Conservation (phyloP, 73 alveolate species). For the Symbiodinium pilosum region DNA sequence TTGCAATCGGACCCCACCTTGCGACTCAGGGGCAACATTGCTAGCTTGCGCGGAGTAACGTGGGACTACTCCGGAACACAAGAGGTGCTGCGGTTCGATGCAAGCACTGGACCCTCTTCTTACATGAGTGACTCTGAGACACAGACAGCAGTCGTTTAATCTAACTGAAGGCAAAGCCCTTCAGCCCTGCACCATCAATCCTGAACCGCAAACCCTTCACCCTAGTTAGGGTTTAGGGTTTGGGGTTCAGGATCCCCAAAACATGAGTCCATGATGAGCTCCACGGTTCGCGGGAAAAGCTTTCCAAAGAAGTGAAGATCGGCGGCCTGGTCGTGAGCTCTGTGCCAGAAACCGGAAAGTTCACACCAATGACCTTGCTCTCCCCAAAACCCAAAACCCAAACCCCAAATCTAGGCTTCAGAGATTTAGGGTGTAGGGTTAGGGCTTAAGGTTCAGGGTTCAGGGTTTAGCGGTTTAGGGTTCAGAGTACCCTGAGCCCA, state of each 20-base stretch:
- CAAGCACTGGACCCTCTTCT: too few relatives aligned
- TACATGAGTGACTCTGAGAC: too few relatives aligned
- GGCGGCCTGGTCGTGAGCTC: background rate
- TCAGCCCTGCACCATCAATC: background rate
- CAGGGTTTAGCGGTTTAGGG: background rate
- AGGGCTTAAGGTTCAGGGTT: background rate
- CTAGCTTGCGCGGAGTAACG: too few relatives aligned
- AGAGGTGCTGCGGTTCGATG: too few relatives aligned
- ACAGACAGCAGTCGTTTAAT: too few relatives aligned
- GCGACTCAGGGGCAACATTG: too few relatives aligned
- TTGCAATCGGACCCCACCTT: too few relatives aligned
- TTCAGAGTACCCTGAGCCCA: background rate
- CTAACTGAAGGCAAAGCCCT: too few relatives aligned
- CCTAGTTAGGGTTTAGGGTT: background rate
- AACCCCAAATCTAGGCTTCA: too few relatives aligned
- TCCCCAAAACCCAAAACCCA: too few relatives aligned
- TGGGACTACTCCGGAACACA: too few relatives aligned
- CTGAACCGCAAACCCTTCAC: background rate
- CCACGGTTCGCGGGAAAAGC: constrained; percentile 73
- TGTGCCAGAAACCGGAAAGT: background rate
- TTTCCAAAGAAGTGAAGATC: constrained; percentile 68
- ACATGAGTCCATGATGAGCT: background rate
- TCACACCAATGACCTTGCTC: too few relatives aligned
- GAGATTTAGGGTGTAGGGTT: background rate
- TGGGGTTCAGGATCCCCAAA: background rate